Base-by-base conservation (phyloP, 306 rosid species). In the Quercus dentata region DNA sequence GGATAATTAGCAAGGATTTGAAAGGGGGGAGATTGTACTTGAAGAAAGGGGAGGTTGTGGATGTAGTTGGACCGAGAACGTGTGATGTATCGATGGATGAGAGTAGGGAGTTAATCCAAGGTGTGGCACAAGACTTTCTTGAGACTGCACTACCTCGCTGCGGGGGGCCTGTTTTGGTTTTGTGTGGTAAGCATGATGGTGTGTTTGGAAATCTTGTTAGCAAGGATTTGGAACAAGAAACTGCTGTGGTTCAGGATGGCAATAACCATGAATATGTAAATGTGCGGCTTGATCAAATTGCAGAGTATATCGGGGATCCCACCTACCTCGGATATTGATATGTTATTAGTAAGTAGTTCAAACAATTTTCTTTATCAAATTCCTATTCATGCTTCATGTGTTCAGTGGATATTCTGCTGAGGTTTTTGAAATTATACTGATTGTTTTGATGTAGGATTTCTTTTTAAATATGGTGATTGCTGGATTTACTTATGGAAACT, bases 71-170 rank as follows among this genome's bases (percentile, higher is more conserved):
- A 28, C 97, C 94, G 11, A 49, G 59, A 6, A 85, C 83, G 3
- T 94, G 99, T 76, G 99, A 92, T 83, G 75, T 94, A 77, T 81
- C 90, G 17, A 88, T 94, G 92, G 99, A 94, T 81, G 97, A 82
- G 68, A 84, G 89, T 69, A 81, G 85, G 73, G 97, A 94, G 89
- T 87, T 94, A 38, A 51, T 94, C 69, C 97, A 91, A 84, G 97
- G 97, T 59, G 90, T 94, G 38, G 87, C 97, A 12, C 92, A 94
- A 56, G 88, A 91, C 69, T 6, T 80, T 78, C 92, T 94, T 3
- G 97, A 92, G 92, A 94, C 97, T 0, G 97, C 84, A 1, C 73
- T 94, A 19, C 99, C 99, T 0, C 81, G 82, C 21, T 85, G 86
- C 3, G 99, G 97, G 1, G 99, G 97, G 4, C 90, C 88, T 0